Percentiles rank a stretch among this genome's conserved stretches.
Evolutionary conservation across 257 asterid species (phyloP).

Genomic region (Anisodus acutangulus): DNA sequence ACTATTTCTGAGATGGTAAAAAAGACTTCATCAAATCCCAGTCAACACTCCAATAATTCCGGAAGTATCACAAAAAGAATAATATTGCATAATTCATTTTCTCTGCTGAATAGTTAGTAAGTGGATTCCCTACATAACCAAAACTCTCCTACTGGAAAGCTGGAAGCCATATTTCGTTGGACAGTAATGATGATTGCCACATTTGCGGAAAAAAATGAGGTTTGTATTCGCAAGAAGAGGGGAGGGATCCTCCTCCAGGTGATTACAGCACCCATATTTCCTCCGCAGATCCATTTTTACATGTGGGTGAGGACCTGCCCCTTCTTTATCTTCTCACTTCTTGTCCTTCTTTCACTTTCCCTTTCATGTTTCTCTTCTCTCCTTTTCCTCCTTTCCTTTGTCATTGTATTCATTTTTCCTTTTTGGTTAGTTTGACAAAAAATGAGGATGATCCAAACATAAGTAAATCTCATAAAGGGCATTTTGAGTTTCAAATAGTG

Average conservation of each 20-base stretch:
- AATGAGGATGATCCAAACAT: conserved; percentile 10
- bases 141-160: neutral
- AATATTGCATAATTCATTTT: neutral
- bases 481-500: conserved; percentile 21
- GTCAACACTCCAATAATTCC: neutral
- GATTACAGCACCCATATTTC: neutral
- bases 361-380: conserved; percentile 3
- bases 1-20: neutral
- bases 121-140: neutral
- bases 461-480: neutral
- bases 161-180: neutral
- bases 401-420: neutral
- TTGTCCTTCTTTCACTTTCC: conserved; percentile 9
- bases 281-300: conserved; percentile 2
- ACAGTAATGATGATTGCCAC: neutral
- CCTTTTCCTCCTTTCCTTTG: neutral
- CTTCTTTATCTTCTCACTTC: conserved; percentile 17
- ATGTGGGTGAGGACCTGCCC: neutral
- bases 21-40: neutral
- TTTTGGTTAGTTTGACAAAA: neutral
- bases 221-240: neutral
- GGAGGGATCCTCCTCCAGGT: neutral
- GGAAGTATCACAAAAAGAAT: neutral
- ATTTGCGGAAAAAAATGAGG: neutral
- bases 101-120: neutral